Evolutionary conservation across 345 rosid genomes (phyloP).

Genomic region (Brassica juncea): DNA sequence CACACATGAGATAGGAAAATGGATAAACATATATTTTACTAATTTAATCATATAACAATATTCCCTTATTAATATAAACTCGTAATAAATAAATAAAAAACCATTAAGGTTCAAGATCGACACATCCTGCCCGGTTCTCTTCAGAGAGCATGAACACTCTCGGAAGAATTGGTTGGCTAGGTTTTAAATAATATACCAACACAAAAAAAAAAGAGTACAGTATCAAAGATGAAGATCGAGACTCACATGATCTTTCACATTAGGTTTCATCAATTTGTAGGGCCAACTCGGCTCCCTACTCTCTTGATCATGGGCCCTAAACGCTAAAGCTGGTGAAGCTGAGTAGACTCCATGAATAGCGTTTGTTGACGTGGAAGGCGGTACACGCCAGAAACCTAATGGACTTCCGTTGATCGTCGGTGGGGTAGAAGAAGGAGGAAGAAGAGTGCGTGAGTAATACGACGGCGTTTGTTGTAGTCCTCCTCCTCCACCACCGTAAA

Average conservation of each 20-base stretch:
- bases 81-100: conserved; percentile 20
- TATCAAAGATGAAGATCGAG: conserved; percentile 93
- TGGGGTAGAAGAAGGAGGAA: conserved; percentile 30
- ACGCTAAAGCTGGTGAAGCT: conserved; percentile 15
- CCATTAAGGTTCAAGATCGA: conserved; percentile 27
- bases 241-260: conserved; percentile 81
- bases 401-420: conserved; percentile 76
- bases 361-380: conserved; percentile 44
- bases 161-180: conserved; percentile 22
- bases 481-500: conserved; percentile 65
- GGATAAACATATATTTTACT: neutral
- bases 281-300: conserved; percentile 30
- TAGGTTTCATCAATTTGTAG: conserved; percentile 45
- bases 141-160: neutral
- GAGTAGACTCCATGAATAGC: conserved; percentile 32
- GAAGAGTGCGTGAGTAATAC: conserved; percentile 52
- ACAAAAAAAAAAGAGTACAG: neutral
- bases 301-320: conserved; percentile 33
- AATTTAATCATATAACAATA: neutral
- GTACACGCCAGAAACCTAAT: conserved; percentile 68
- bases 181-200: conserved; percentile 14
- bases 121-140: conserved; percentile 22
- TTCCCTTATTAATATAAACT: conserved; percentile 18
- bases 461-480: conserved; percentile 33
- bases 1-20: neutral